Evolutionary conservation across 2,329 filamentous ascomycete species (phyloP).

Genomic region (Phialocephala sp.): DNA sequence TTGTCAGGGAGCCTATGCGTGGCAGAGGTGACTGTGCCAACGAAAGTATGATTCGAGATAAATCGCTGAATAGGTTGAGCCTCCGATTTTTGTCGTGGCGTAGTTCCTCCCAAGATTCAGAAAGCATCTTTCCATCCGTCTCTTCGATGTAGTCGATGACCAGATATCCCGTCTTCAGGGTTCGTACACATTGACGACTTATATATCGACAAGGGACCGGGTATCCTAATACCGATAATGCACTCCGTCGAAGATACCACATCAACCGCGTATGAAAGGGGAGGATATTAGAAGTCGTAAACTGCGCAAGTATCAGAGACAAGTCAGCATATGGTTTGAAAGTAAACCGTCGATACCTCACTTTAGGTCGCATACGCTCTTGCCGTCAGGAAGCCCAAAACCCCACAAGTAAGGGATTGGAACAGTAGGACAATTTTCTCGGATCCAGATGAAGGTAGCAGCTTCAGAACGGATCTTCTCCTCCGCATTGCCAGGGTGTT

Average conservation of each 20-base stretch:
- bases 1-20: too few species aligned
- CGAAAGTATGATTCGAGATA: too few species aligned
- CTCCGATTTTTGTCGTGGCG: too few species aligned
- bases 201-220: constrained; percentile 38
- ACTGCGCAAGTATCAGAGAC: constrained; percentile 19
- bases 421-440: constrained; percentile 46
- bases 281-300: constrained; percentile 23
- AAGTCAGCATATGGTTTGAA: constrained; percentile 23
- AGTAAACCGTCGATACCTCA: constrained; percentile 16
- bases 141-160: too few species aligned
- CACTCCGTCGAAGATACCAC: constrained; percentile 34
- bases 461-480: constrained; percentile 50
- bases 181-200: constrained; percentile 18
- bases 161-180: too few species aligned
- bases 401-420: constrained; percentile 45
- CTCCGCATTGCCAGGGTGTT: constrained; percentile 47
- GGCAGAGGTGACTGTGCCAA: too few species aligned
- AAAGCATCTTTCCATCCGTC: too few species aligned
- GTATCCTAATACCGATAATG: constrained; percentile 36
- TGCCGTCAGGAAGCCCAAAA: constrained; percentile 43
- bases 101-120: too few species aligned
- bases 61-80: too few species aligned
- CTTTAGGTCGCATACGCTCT: constrained; percentile 34
- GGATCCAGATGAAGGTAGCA: constrained; percentile 48
- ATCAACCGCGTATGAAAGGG: constrained; percentile 32